Evolutionary conservation across 495 filamentous ascomycete genomes (phyloP).

Genomic region (Aspergillus egyptiacus): DNA sequence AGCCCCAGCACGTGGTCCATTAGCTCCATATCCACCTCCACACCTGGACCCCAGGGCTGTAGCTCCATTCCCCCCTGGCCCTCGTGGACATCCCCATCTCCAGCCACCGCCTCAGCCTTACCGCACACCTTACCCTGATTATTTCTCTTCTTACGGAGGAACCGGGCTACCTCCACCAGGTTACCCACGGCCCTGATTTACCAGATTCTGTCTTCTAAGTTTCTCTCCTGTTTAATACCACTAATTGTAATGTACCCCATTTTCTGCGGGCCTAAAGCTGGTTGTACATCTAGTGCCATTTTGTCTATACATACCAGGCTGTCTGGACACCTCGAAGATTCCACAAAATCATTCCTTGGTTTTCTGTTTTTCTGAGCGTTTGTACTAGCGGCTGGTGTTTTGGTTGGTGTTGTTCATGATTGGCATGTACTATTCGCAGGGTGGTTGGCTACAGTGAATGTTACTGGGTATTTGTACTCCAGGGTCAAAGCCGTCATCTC

Average conservation of each 20-base stretch:
- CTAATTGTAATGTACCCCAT: constrained; percentile 2
- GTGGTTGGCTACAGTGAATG: too few relatives aligned
- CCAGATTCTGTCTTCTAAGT: background rate
- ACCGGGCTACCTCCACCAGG: constrained; percentile 17
- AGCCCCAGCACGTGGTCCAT: constrained; percentile 11
- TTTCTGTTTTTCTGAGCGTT: constrained; percentile 4
- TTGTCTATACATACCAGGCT: constrained; percentile 14
- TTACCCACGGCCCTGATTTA: constrained; percentile 16
- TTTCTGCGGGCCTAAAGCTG: background rate
- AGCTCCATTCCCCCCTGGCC: constrained; percentile 16
- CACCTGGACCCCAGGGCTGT: constrained; percentile 18
- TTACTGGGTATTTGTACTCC: too few relatives aligned
- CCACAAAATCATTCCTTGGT: background rate
- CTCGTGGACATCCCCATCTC: constrained; percentile 15
- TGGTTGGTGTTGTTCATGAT: too few relatives aligned
- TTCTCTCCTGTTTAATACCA: constrained; percentile 3
- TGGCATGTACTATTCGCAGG: background rate
- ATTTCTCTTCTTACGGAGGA: constrained; percentile 19
- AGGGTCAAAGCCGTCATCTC: too few relatives aligned
- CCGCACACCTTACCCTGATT: constrained; percentile 24
- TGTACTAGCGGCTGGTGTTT: constrained; percentile 12
- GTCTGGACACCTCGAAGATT: too few relatives aligned
- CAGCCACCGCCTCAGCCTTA: constrained; percentile 21
- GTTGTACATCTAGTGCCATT: constrained; percentile 19
- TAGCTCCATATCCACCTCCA: constrained; percentile 17